These are phyloP conservation scores for Streptanthus diversifolius DNA, from an alignment of 345 rosid species.

Conservation along the genomic window DNA sequence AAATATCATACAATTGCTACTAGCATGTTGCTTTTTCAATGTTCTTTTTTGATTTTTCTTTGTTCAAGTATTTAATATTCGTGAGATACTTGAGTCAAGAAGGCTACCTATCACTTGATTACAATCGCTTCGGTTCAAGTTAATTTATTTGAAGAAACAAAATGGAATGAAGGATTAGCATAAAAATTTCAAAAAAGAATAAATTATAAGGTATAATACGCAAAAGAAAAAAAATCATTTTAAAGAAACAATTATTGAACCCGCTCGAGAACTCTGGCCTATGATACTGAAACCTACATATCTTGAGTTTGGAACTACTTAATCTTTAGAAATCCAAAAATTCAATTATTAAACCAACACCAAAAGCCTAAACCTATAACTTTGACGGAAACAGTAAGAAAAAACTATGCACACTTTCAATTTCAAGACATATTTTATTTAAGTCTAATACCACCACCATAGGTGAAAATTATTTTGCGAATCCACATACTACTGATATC, in stretches of 20 bases:
- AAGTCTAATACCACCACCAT: not conserved
- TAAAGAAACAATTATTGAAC: not conserved
- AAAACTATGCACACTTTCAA: not conserved
- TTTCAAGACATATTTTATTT: not conserved
- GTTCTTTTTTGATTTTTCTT: not conserved
- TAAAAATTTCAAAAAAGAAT: not conserved
- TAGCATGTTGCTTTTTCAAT: not conserved
- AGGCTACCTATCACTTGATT: not conserved
- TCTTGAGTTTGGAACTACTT: not conserved
- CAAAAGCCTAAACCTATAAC: not conserved
- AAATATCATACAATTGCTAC: not conserved
- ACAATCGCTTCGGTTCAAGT: not conserved
- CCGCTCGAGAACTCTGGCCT: not conserved
- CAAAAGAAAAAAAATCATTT: no score
- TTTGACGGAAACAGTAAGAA: not conserved
- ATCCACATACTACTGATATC: not conserved
- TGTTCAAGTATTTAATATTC: not conserved
- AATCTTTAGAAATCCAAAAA: not conserved
- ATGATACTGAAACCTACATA: not conserved
- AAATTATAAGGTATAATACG: not conserved
- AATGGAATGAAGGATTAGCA: not conserved
- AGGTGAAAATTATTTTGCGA: not conserved
- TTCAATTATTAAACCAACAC: not conserved
- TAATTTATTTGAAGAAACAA: not conserved
- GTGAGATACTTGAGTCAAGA: not conserved